Conservation (phyloP, 805 yeast genomes). For the Wickerhamomyces rabaulensis region DNA sequence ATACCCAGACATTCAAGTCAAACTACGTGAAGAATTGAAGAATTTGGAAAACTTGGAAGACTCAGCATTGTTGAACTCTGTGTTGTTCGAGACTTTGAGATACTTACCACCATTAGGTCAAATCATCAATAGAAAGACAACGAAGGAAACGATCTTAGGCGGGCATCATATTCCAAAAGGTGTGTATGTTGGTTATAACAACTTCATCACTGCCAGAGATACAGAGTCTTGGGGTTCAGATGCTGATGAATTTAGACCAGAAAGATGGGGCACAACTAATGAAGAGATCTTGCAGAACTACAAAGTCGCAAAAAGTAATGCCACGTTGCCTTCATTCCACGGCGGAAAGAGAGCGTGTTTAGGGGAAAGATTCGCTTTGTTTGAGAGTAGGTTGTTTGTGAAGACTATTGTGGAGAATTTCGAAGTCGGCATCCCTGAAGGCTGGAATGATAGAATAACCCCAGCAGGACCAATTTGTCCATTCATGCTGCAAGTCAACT, state of each 20-base stretch:
- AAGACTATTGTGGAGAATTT: constrained; percentile 32
- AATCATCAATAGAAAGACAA: constrained; percentile 45
- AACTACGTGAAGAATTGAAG: constrained; percentile 23
- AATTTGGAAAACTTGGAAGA: constrained; percentile 10
- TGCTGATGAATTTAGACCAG: constrained; percentile 40
- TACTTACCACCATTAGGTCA: constrained; percentile 53
- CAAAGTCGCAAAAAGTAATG: constrained; percentile 38
- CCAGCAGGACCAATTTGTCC: constrained; percentile 60
- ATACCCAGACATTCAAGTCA: constrained; percentile 28
- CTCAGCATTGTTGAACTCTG: constrained; percentile 28
- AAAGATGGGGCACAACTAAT: constrained; percentile 44
- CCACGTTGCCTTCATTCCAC: constrained; percentile 48
- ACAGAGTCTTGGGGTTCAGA: constrained; percentile 38
- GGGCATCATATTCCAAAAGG: constrained; percentile 39
- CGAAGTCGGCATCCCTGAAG: constrained; percentile 31
- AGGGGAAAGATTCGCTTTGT: constrained; percentile 53
- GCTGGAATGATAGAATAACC: constrained; percentile 46
- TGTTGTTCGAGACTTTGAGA: constrained; percentile 43
- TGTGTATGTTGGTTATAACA: constrained; percentile 51
- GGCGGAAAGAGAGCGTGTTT: constrained; percentile 57
- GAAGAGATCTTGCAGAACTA: constrained; percentile 36
- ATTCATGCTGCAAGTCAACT: constrained; percentile 21
- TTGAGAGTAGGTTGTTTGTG: constrained; percentile 37
- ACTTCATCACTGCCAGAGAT: constrained; percentile 46
- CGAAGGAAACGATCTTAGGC: constrained; percentile 35